These are phyloP conservation scores for Zygosaccharomyces gambellarensis DNA, from an alignment of 805 yeast genomes.

Conservation along the genomic window DNA sequence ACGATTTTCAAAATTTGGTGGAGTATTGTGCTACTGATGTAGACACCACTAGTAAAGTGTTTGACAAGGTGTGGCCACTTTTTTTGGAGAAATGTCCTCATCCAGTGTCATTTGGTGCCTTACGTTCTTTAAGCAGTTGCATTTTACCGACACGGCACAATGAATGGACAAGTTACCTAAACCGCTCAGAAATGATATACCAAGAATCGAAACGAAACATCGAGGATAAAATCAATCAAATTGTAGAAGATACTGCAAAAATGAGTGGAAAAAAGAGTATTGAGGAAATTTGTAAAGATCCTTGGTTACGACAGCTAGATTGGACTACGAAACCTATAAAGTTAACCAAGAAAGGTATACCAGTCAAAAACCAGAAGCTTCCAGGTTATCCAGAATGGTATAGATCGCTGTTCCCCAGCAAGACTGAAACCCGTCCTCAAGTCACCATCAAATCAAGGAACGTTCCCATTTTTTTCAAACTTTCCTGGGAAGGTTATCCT, in stretches of 20 bases:
- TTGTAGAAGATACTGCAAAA: conserved; percentile 57
- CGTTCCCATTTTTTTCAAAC: conserved; percentile 67
- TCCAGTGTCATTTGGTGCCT: conserved; percentile 89
- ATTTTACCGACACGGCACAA: conserved; percentile 69
- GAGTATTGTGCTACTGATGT: conserved; percentile 86
- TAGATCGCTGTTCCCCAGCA: conserved; percentile 46
- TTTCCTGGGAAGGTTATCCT: conserved; percentile 84
- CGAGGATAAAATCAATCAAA: conserved; percentile 48
- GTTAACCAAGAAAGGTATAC: conserved; percentile 62
- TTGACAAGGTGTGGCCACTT: conserved; percentile 61
- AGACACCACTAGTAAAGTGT: conserved; percentile 63
- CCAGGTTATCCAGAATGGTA: conserved; percentile 97
- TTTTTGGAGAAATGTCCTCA: conserved; percentile 75
- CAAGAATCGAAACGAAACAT: conserved; percentile 54
- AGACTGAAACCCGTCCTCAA: conserved; percentile 41
- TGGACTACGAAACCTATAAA: conserved; percentile 68
- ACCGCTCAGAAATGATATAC: conserved; percentile 61
- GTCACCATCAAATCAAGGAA: conserved; percentile 69
- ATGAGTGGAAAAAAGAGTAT: conserved; percentile 39
- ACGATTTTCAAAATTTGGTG: conserved; percentile 58
- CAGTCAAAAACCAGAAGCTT: conserved; percentile 66
- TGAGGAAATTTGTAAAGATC: conserved; percentile 46
- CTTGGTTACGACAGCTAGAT: conserved; percentile 86
- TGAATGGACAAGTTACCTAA: conserved; percentile 69
- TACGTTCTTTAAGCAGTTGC: conserved; percentile 65